Conservation (phyloP, 768 basidiomycete genomes). For the Leccinum rimulosum region DNA sequence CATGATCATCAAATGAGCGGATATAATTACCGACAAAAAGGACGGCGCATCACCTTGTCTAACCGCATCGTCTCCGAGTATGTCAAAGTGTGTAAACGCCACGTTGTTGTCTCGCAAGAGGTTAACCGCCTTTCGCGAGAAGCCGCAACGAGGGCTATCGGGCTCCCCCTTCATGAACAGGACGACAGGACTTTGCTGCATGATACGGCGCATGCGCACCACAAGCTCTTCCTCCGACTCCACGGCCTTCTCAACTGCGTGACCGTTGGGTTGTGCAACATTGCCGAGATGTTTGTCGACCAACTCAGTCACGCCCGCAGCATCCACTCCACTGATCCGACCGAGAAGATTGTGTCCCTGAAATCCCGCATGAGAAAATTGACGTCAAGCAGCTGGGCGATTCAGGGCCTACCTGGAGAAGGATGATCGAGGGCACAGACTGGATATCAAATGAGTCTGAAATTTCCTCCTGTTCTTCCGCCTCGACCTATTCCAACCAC, state of each 20-base stretch:
- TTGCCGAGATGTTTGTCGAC: constrained; percentile 55
- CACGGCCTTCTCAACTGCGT: constrained; percentile 29
- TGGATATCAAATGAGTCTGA: constrained; percentile 91
- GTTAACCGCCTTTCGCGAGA: constrained; percentile 71
- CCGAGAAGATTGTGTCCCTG: constrained; percentile 88
- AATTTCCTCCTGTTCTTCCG: constrained; percentile 77
- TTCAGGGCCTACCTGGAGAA: constrained; percentile 65
- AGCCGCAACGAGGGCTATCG: constrained; percentile 77
- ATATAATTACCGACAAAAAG: neutral
- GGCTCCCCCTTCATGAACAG: constrained; percentile 92
- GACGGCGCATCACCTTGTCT: constrained; percentile 58
- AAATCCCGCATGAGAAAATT: neutral
- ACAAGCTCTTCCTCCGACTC: constrained; percentile 70
- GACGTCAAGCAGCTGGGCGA: neutral
- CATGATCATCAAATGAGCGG: constrained; percentile 4
- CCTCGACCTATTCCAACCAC: constrained; percentile 62
- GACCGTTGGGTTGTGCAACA: constrained; percentile 6
- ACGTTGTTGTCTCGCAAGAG: constrained; percentile 64
- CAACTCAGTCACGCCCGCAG: constrained; percentile 54
- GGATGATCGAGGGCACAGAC: constrained; percentile 79
- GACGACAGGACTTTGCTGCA: constrained; percentile 77
- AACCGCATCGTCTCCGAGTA: constrained; percentile 76
- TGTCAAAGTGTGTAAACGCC: constrained; percentile 77
- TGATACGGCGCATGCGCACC: constrained; percentile 61
- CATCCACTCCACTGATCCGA: constrained; percentile 80